phyloP scores from a whole-genome alignment of 345 rosid species.

The Boechera stricta region DNA sequence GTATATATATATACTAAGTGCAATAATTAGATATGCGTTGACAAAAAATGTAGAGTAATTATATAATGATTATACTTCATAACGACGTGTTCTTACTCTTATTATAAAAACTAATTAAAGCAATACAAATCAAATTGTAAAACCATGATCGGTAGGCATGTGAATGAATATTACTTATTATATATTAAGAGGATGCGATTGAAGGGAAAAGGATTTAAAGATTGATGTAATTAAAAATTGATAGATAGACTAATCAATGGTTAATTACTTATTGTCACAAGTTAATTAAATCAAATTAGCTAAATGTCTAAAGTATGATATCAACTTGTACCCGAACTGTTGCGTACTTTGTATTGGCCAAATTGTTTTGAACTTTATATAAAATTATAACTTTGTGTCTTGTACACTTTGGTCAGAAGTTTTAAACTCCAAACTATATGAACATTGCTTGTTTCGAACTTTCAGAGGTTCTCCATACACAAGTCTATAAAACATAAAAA shows the following conservation, averaged over 20 bases:
- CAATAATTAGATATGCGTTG: slow-evolving; percentile 35
- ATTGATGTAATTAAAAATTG: background rate
- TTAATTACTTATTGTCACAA: slow-evolving; percentile 7
- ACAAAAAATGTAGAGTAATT: slow-evolving; percentile 10
- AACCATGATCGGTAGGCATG: slow-evolving; percentile 36
- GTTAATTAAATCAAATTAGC: slow-evolving; percentile 16
- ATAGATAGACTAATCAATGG: slow-evolving; percentile 17
- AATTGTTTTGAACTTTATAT: background rate
- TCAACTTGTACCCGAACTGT: slow-evolving; percentile 24
- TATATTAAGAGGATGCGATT: slow-evolving; percentile 15
- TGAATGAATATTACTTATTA: slow-evolving; percentile 31
- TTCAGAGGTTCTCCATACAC: background rate
- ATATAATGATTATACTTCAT: slow-evolving; percentile 5
- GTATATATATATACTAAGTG: slow-evolving; percentile 1
- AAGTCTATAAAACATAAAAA: background rate
- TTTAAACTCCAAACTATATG: background rate
- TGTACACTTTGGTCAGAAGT: background rate
- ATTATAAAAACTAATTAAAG: background rate
- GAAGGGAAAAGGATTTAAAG: background rate
- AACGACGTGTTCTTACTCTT: slow-evolving; percentile 14
- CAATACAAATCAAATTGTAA: slow-evolving; percentile 26
- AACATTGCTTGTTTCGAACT: background rate
- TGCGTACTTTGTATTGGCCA: slow-evolving; percentile 5
- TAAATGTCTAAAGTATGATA: slow-evolving; percentile 5
- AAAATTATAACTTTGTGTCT: background rate